A percentile compares a stretch with the other conserved stretches of the same genome.
Evolutionary conservation across 148 eudicot species (phyloP).

Genomic region (Chenopodium quinoa): DNA sequence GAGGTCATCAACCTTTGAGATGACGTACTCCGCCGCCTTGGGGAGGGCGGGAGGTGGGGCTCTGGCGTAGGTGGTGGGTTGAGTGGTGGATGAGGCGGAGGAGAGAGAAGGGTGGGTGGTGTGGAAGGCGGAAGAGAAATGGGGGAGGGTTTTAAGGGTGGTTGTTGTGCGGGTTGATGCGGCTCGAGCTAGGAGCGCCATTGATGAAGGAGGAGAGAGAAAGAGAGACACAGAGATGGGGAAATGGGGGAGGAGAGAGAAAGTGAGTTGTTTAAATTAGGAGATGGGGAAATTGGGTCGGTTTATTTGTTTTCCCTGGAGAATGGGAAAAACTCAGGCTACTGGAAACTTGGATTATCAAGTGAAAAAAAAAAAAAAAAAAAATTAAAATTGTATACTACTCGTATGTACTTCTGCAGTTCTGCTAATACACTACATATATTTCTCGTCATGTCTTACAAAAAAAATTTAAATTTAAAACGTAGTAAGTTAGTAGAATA

Average conservation of each 20-base stretch:
- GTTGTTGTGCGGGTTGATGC: conserved; percentile 36
- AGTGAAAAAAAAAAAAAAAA: too few species aligned
- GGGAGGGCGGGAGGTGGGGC: conserved; percentile 60
- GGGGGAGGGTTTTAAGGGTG: conserved; percentile 32
- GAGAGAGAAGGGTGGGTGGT: conserved; percentile 47
- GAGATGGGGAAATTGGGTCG: too few species aligned
- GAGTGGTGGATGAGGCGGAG: conserved; percentile 17
- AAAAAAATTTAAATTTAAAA: too few species aligned
- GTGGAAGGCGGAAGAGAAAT: conserved; percentile 38
- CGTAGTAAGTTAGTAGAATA: too few species aligned
- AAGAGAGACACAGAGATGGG: too few species aligned
- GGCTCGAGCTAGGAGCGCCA: conserved; percentile 50
- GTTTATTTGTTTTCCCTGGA: too few species aligned
- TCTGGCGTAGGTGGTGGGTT: conserved; percentile 41
- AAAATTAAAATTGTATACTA: too few species aligned
- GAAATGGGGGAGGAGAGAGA: background rate
- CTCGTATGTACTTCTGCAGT: too few species aligned
- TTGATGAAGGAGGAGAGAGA: conserved; percentile 24
- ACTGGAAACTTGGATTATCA: too few species aligned
- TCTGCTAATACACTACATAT: too few species aligned
- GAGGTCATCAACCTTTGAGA: conserved; percentile 87
- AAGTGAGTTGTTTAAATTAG: background rate
- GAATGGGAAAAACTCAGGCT: too few species aligned
- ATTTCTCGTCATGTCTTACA: too few species aligned
- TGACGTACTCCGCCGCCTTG: conserved; percentile 83